phyloP scores from a whole-genome alignment of 2,329 filamentous ascomycete genomes.

The Juglanconis sp. region DNA sequence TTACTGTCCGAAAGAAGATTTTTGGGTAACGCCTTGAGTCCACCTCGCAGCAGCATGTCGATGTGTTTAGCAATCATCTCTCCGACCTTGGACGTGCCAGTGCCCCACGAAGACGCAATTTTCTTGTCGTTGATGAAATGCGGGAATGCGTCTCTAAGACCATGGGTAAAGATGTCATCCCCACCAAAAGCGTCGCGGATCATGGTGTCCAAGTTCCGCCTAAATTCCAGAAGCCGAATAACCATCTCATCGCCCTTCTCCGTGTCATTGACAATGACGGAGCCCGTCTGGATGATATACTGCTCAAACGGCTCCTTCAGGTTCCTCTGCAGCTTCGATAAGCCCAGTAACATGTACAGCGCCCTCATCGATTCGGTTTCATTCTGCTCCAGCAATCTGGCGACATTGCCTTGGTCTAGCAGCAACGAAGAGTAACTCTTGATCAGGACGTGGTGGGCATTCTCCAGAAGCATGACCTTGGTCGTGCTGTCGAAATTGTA shows the following conservation, averaged over 20 bases:
- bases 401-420: conserved; percentile 63
- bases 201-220: conserved; percentile 73
- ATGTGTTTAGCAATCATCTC: conserved; percentile 99
- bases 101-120: conserved; percentile 67
- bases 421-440: conserved; percentile 63
- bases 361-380: conserved; percentile 69
- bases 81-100: conserved; percentile 87
- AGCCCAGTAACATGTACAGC: conserved; percentile 73
- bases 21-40: conserved; percentile 76
- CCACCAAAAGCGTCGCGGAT: conserved; percentile 73
- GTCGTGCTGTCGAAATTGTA: conserved; percentile 83
- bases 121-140: conserved; percentile 90
- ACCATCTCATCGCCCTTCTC: conserved; percentile 83
- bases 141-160: conserved; percentile 80
- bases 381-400: conserved; percentile 68
- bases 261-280: conserved; percentile 75
- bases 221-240: conserved; percentile 73
- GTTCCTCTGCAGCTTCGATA: conserved; percentile 66
- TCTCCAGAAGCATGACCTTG: conserved; percentile 68
- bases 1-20: conserved; percentile 61
- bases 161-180: conserved; percentile 73
- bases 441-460: conserved; percentile 72
- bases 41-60: conserved; percentile 82
- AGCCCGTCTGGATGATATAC: conserved; percentile 75
- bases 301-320: conserved; percentile 71